A percentile compares a stretch with the other conserved stretches of the same genome.
Evolutionary conservation across 2,329 filamentous ascomycete species (phyloP).

Genomic region (Fusarium brevicatenulatum): DNA sequence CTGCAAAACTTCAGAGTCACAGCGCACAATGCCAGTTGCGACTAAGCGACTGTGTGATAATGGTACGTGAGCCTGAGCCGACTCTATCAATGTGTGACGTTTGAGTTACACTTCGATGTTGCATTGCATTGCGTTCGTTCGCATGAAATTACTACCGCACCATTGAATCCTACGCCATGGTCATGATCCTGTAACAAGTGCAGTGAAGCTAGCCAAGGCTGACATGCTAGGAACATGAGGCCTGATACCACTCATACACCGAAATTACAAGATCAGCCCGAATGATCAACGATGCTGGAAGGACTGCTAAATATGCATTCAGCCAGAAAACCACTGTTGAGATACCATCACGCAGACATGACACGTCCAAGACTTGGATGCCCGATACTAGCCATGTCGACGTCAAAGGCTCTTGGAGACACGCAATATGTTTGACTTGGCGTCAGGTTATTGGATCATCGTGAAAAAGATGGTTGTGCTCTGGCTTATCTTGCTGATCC

Average conservation of each 20-base stretch:
- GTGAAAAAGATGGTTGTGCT: not conserved
- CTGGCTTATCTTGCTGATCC: not conserved
- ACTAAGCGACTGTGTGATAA: not conserved
- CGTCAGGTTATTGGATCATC: not conserved
- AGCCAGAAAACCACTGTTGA: not conserved
- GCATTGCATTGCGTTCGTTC: not conserved
- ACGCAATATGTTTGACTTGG: not conserved
- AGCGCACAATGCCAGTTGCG: not conserved
- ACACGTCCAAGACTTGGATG: not conserved
- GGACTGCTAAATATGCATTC: not conserved
- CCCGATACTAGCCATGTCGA: not conserved
- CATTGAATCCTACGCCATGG: not conserved
- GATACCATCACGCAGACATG: not conserved
- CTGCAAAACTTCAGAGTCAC: not conserved
- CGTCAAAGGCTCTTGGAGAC: not conserved
- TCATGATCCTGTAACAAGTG: not conserved
- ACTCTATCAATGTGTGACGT: not conserved
- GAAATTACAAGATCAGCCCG: constrained; percentile 12
- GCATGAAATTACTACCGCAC: not conserved
- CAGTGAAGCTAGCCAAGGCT: not conserved
- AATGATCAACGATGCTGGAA: not conserved
- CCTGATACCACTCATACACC: not conserved
- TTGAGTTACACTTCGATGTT: not conserved
- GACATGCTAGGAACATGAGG: not conserved
- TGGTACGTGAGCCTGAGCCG: not conserved